Percentiles rank a stretch among this genome's conserved stretches.
phyloP scores from a whole-genome alignment of 306 rosid genomes.

The Parietaria judaica region DNA sequence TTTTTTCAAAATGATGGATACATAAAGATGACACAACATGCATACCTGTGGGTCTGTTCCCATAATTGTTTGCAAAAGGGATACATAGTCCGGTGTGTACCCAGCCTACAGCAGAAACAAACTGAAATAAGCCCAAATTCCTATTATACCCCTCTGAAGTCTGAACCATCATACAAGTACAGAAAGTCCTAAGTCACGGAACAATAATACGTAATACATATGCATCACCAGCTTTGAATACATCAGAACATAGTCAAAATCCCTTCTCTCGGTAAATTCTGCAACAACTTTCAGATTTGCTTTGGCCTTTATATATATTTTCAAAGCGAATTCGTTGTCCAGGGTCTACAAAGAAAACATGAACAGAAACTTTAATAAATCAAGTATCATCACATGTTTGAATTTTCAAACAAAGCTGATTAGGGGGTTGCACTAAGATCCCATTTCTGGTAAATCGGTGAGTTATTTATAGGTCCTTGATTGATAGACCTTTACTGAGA shows the following conservation, averaged over 20 bases:
- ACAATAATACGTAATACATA: conserved; percentile 7
- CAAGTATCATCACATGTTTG: neutral
- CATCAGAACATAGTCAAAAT: conserved; percentile 92
- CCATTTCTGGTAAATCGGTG: too few relatives aligned
- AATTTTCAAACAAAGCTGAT: neutral
- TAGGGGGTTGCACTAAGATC: neutral
- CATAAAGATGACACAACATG: neutral
- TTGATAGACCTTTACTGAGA: too few relatives aligned
- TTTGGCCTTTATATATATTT: conserved; percentile 93
- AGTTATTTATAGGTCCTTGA: too few relatives aligned
- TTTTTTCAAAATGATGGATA: too few relatives aligned
- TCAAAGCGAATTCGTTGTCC: conserved; percentile 89
- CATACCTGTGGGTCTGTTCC: conserved; percentile 94
- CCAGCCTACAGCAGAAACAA: conserved; percentile 64
- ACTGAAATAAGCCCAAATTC: conserved; percentile 20
- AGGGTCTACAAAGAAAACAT: conserved; percentile 60
- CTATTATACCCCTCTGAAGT: neutral
- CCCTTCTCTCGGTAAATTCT: conserved; percentile 98
- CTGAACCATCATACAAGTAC: neutral
- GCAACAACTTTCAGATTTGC: conserved; percentile 98
- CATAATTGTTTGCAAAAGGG: conserved; percentile 92
- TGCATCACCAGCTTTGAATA: conserved; percentile 85
- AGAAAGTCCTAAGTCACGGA: neutral
- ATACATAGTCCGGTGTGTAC: conserved; percentile 91
- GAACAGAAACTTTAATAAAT: conserved; percentile 6